A percentile compares a stretch with the other conserved stretches of the same genome.
Conservation (phyloP, 2,329 filamentous ascomycete genomes). For the Bipolaris zeicola region DNA sequence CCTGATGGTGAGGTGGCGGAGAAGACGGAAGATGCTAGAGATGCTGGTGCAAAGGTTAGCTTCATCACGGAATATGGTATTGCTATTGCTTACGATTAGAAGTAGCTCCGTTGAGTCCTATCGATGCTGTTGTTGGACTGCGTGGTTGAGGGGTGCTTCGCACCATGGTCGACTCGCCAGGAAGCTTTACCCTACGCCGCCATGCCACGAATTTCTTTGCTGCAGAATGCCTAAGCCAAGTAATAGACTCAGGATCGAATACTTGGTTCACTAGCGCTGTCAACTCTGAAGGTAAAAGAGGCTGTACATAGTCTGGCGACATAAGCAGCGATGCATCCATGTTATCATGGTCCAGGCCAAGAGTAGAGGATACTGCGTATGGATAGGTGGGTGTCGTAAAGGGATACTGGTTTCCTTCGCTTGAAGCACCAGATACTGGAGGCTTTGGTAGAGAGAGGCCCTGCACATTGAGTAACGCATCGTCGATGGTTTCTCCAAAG, state of each 20-base stretch:
- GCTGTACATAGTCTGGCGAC: constrained; percentile 87
- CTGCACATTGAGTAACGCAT: constrained; percentile 44
- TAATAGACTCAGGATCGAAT: constrained; percentile 77
- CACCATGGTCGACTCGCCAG: constrained; percentile 34
- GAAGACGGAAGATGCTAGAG: constrained; percentile 44
- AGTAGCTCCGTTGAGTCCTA: constrained; percentile 35
- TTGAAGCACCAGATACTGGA: constrained; percentile 1
- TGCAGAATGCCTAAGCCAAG: constrained; percentile 80
- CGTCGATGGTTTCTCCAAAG: constrained; percentile 59
- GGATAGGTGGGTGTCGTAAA: constrained; percentile 50
- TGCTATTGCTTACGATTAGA: constrained; percentile 29
- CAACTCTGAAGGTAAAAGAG: constrained; percentile 78
- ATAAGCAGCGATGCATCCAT: constrained; percentile 95
- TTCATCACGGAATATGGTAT: background rate
- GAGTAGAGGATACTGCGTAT: constrained; percentile 80
- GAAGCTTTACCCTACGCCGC: constrained; percentile 56
- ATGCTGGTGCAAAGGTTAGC: constrained; percentile 34
- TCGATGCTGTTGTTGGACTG: constrained; percentile 37
- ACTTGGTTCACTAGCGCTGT: constrained; percentile 70
- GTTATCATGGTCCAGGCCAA: constrained; percentile 72
- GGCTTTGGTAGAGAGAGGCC: constrained; percentile 28
- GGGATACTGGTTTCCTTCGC: constrained; percentile 32
- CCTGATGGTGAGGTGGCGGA: constrained; percentile 46
- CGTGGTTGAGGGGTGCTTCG: constrained; percentile 33
- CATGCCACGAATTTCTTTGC: constrained; percentile 81